These are phyloP conservation scores for Caryopteris hybrid DNA, from an alignment of 305 asterid genomes.

Conservation along the genomic window DNA sequence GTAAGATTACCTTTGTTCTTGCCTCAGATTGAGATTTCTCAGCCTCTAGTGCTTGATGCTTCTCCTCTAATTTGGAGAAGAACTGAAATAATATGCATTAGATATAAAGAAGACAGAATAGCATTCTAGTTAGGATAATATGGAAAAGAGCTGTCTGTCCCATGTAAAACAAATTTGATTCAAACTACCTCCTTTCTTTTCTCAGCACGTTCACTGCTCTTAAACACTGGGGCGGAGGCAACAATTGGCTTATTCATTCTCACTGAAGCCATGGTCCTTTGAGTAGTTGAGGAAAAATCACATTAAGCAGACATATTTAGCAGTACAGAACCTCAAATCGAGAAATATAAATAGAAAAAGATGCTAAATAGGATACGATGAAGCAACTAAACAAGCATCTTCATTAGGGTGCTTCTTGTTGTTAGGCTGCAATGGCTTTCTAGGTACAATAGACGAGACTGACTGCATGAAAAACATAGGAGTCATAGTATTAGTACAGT, in stretches of 20 bases:
- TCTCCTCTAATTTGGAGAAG: slow-evolving; percentile 67
- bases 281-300: slow-evolving; percentile 29
- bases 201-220: slow-evolving; percentile 66
- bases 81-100: slow-evolving; percentile 33
- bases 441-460: slow-evolving; percentile 31
- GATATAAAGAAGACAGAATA: background rate
- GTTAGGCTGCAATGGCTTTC: slow-evolving; percentile 67
- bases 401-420: slow-evolving; percentile 73
- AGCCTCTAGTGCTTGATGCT: slow-evolving; percentile 65
- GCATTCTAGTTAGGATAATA: background rate
- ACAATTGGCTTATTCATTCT: slow-evolving; percentile 46
- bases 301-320: background rate
- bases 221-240: slow-evolving; percentile 56
- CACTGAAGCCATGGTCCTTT: slow-evolving; percentile 34
- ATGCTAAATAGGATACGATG: slow-evolving; percentile 48
- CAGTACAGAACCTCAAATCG: slow-evolving; percentile 15
- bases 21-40: slow-evolving; percentile 52
- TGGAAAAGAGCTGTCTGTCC: background rate
- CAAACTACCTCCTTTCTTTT: slow-evolving; percentile 65
- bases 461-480: slow-evolving; percentile 33
- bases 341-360: background rate
- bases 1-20: slow-evolving; percentile 52
- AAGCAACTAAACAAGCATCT: slow-evolving; percentile 47
- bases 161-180: background rate
- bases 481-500: background rate